Percentiles rank a stretch among this genome's conserved stretches.
phyloP scores from a whole-genome alignment of 2,329 filamentous ascomycete species.

The Mycogone perniciosa region DNA sequence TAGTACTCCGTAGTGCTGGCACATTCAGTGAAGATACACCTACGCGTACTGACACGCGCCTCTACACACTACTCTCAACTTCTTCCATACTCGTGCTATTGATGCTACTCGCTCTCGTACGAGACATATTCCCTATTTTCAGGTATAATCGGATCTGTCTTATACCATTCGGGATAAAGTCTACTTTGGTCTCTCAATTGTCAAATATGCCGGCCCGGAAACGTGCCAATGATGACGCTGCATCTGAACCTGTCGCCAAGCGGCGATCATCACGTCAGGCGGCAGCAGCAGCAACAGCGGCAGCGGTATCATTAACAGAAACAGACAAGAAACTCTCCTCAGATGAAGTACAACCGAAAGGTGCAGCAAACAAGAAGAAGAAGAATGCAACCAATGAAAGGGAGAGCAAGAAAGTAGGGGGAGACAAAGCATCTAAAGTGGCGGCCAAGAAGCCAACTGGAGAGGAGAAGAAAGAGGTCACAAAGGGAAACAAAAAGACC shows the following conservation, averaged over 20 bases:
- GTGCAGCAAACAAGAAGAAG: neutral
- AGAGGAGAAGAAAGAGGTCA: constrained; percentile 3
- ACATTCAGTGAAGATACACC: no score
- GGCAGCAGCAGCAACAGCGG: constrained; percentile 7
- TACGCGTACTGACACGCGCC: no score
- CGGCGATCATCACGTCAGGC: constrained; percentile 24
- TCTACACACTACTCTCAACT: no score
- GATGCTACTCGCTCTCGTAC: no score
- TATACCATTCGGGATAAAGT: neutral
- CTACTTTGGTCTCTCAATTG: neutral
- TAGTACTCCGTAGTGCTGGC: no score
- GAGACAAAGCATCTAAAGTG: neutral
- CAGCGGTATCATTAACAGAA: constrained; percentile 2
- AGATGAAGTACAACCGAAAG: neutral
- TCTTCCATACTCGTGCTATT: no score
- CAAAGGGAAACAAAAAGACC: neutral
- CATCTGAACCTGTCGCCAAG: constrained; percentile 19
- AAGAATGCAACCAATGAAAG: neutral
- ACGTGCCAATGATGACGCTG: constrained; percentile 12
- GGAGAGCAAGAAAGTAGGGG: neutral
- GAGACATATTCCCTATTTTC: neutral
- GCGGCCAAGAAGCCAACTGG: neutral
- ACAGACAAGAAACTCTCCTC: neutral
- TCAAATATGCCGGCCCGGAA: constrained; percentile 18
- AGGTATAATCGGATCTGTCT: neutral